Evolutionary conservation across 192 early-diverging fungal species (phyloP), one percentile per base, ranked within the genome.

Genomic region (Helicostylum pulchrum): DNA sequence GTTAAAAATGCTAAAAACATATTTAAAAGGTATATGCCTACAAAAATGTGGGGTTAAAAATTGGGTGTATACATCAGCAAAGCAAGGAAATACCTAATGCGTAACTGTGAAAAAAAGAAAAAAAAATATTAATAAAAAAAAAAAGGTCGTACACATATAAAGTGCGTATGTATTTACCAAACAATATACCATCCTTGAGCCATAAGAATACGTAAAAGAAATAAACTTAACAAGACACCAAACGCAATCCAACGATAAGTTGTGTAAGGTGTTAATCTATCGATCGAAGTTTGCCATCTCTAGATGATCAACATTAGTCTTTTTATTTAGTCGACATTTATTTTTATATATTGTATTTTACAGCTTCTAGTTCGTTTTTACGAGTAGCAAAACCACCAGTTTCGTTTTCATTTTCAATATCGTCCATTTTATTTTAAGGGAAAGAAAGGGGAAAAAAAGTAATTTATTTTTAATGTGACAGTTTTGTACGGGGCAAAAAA

Each of bases 181-280:
- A 96, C 90, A 74, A 97, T 95, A 70, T 91, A 97, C 93, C 94
- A 97, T 15, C 93, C 92, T 67, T 95, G 87, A 7, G 87, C 86
- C 10, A 83, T 39, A 43, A 96, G 74, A 17, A 95, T 88, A 17
- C 95, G 81, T 11, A 91, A 59, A 71, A 89, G 68, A 68, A 92
- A 96, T 17, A 89, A 39, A 7, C 92, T 26, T 54, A 90, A 36
- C 15, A 85, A 54, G 2, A 80, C 45, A 7, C 66, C 83, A 1
- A 92, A 90, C 36, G 81, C 78, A 3, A 66, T 77, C 95, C 95
- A 97, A 32, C 95, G 89, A 45, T 85, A 79, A 42, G 66, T 73
- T 39, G 83, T 70, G 65, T 86, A 88, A 39, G 95, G 93, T 15
- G 94, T 93, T 56, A 84, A 83, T 61, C 81, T 80, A 77, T 97